A percentile compares a stretch with the other conserved stretches of the same genome.
phyloP scores from a whole-genome alignment of 306 rosid genomes.

The Vigna mungo region DNA sequence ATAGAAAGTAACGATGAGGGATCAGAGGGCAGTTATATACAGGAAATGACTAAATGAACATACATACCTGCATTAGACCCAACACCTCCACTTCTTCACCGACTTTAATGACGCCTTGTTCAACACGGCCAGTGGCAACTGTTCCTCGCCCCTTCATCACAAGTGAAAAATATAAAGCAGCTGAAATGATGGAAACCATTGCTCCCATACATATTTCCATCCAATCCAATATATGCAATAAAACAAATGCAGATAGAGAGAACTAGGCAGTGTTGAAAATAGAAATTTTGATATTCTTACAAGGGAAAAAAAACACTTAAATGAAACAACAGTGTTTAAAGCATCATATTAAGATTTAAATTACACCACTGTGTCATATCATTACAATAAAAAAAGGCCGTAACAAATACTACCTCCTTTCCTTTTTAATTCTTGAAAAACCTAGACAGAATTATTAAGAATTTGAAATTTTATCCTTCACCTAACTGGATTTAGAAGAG shows the following conservation, averaged over 20 bases:
- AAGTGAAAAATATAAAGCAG: conserved; percentile 37
- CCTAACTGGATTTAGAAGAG: background rate
- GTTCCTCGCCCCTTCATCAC: conserved; percentile 93
- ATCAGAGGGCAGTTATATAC: conserved; percentile 14
- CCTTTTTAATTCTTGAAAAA: background rate
- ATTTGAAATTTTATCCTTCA: background rate
- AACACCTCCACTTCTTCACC: conserved; percentile 97
- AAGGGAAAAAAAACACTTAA: background rate
- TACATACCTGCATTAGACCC: conserved; percentile 94
- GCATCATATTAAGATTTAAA: background rate
- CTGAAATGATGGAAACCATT: conserved; percentile 24
- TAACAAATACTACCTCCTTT: background rate
- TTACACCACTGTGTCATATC: background rate
- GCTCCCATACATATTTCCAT: conserved; percentile 5
- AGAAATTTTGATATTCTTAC: background rate
- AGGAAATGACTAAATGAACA: conserved; percentile 33
- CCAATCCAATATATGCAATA: conserved; percentile 16
- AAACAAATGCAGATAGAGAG: conserved; percentile 35
- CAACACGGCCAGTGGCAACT: conserved; percentile 97
- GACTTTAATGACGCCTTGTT: conserved; percentile 88
- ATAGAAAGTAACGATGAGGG: conserved; percentile 33
- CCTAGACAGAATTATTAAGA: background rate
- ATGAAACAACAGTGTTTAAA: background rate
- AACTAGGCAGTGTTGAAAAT: background rate
- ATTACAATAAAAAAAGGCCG: background rate